These are phyloP conservation scores for Dactylellina sp. DNA, from an alignment of 2,329 filamentous ascomycete species.

Conservation along the genomic window DNA sequence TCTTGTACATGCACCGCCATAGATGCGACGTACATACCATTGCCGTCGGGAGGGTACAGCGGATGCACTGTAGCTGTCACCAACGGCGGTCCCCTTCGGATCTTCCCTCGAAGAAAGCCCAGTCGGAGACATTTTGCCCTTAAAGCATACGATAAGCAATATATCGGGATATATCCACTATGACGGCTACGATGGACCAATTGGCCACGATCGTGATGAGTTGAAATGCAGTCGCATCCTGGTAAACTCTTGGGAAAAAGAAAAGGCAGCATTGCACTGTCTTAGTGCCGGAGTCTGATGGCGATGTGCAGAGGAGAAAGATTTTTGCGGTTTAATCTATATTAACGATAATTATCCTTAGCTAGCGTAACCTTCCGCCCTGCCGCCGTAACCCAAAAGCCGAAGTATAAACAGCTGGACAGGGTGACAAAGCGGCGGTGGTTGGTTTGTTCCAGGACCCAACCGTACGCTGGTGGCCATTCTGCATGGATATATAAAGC, in stretches of 20 bases:
- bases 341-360: constrained; percentile 38
- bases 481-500: constrained; percentile 57
- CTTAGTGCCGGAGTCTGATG: constrained; percentile 18
- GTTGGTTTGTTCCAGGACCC: background rate
- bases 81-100: background rate
- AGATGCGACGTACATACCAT: constrained; percentile 2
- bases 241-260: background rate
- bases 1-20: constrained; percentile 6
- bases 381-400: constrained; percentile 45
- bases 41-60: constrained; percentile 26
- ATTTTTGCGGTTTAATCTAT: constrained; percentile 49
- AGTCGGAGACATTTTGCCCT: constrained; percentile 36
- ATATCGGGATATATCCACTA: constrained; percentile 55
- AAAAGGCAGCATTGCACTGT: constrained; percentile 17
- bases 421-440: constrained; percentile 35
- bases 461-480: too few species aligned
- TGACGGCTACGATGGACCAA: constrained; percentile 15
- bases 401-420: constrained; percentile 22
- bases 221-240: constrained; percentile 35
- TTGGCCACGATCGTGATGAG: constrained; percentile 22
- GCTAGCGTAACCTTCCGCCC: constrained; percentile 35
- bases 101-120: constrained; percentile 9
- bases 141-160: constrained; percentile 39
- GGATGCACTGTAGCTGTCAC: constrained; percentile 32
- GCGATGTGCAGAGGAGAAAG: constrained; percentile 31